A percentile compares a stretch with the other conserved stretches of the same genome.
Conservation (phyloP, 2,329 filamentous ascomycete genomes). For the Aspergillus hiratsukae region DNA sequence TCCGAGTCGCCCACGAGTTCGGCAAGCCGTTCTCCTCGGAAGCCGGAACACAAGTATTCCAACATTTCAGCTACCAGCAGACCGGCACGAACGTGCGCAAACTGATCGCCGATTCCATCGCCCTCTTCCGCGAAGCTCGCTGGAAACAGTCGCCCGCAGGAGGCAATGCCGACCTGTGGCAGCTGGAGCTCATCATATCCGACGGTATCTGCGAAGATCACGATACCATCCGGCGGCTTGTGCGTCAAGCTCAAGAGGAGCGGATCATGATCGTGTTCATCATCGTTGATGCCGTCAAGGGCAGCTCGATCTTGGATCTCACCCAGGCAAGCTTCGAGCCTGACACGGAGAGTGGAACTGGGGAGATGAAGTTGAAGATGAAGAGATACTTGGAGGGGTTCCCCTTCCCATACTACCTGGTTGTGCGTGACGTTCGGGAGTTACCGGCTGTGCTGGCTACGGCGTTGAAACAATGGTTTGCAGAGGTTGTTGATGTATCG, state of each 20-base stretch:
- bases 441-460: conserved; percentile 83
- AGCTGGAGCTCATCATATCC: conserved; percentile 86
- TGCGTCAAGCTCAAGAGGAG: conserved; percentile 85
- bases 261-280: conserved; percentile 98
- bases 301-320: conserved; percentile 69
- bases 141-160: conserved; percentile 51
- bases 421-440: conserved; percentile 88
- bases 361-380: conserved; percentile 66
- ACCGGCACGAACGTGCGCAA: conserved; percentile 78
- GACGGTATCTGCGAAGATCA: conserved; percentile 93
- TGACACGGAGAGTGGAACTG: conserved; percentile 55
- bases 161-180: conserved; percentile 76
- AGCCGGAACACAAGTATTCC: conserved; percentile 76
- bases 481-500: conserved; percentile 55
- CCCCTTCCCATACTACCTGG: conserved; percentile 94
- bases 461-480: conserved; percentile 93
- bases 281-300: conserved; percentile 69
- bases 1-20: conserved; percentile 82
- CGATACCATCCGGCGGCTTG: conserved; percentile 72
- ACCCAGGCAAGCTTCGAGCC: conserved; percentile 79
- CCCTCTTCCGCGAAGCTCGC: conserved; percentile 74
- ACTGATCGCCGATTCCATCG: conserved; percentile 71
- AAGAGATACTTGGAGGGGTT: conserved; percentile 92
- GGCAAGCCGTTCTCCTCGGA: conserved; percentile 75
- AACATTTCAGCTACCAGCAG: conserved; percentile 80